phyloP scores from a whole-genome alignment of 768 basidiomycete genomes.

The Lyophyllum shimeji region DNA sequence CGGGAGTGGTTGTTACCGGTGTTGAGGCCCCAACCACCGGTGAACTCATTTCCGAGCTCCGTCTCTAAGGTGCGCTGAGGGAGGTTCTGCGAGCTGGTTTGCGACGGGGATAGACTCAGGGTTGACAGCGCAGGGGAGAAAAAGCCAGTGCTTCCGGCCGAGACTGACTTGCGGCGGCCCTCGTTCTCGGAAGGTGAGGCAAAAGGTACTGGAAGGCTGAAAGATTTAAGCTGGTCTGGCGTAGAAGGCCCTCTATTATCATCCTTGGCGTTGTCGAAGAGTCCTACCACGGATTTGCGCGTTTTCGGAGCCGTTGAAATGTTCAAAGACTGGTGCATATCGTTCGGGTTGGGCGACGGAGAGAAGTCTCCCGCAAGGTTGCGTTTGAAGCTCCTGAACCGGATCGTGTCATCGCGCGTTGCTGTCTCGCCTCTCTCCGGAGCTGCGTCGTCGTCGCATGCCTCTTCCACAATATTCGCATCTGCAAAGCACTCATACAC shows the following conservation, averaged over 20 bases:
- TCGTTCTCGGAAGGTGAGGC: constrained; percentile 29
- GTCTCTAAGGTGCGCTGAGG: constrained; percentile 43
- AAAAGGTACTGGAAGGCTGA: constrained; percentile 29
- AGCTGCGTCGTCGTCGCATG: constrained; percentile 32
- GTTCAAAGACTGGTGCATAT: constrained; percentile 13
- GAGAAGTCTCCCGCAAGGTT: constrained; percentile 36
- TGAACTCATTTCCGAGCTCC: constrained; percentile 58
- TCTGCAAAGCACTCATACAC: constrained; percentile 70
- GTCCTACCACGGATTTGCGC: constrained; percentile 60
- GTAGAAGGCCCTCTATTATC: constrained; percentile 15
- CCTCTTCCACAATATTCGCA: constrained; percentile 48
- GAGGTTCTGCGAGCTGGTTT: constrained; percentile 20
- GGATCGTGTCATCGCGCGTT: constrained; percentile 37
- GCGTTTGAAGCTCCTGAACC: constrained; percentile 47
- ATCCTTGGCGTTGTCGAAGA: constrained; percentile 46
- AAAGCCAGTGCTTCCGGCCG: constrained; percentile 29
- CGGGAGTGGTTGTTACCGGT: constrained; percentile 45
- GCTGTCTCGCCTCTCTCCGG: constrained; percentile 21
- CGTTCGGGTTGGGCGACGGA: constrained; percentile 11
- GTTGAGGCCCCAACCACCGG: constrained; percentile 40
- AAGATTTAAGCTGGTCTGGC: constrained; percentile 13
- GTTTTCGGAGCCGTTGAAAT: constrained; percentile 21
- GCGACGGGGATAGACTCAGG: constrained; percentile 26
- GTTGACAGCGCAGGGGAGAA: constrained; percentile 36
- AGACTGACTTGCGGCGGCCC: constrained; percentile 26